phyloP scores from a whole-genome alignment of 2,329 filamentous ascomycete genomes.

The Triangularia setosa region DNA sequence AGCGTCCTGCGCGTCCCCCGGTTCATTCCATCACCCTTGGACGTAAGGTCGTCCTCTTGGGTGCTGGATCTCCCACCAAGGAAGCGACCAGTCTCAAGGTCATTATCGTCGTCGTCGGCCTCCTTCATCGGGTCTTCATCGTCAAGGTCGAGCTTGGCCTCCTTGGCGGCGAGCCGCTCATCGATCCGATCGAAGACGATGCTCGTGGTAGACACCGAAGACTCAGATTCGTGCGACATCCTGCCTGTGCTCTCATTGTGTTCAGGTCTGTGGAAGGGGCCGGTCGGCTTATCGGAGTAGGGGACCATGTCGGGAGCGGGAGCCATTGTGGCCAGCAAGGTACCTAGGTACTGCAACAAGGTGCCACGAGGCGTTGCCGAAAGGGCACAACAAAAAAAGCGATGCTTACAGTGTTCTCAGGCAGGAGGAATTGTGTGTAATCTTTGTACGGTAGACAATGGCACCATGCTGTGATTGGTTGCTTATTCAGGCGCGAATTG shows the following conservation, averaged over 20 bases:
- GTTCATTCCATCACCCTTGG: constrained; percentile 56
- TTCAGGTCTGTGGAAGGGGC: constrained; percentile 5
- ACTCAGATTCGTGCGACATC: constrained; percentile 57
- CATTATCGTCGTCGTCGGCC: constrained; percentile 32
- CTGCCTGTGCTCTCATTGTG: constrained; percentile 26
- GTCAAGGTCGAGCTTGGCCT: constrained; percentile 32
- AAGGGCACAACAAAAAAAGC: not conserved
- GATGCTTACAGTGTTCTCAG: constrained; percentile 8
- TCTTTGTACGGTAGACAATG: constrained; percentile 16
- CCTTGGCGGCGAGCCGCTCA: constrained; percentile 41
- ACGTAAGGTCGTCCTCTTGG: constrained; percentile 20
- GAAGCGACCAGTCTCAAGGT: constrained; percentile 53
- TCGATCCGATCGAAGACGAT: constrained; percentile 74
- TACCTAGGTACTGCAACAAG: constrained; percentile 2
- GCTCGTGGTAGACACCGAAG: constrained; percentile 80
- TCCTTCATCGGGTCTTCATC: constrained; percentile 45
- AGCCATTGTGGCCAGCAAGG: constrained; percentile 12
- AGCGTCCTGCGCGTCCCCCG: constrained; percentile 59
- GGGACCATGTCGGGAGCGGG: constrained; percentile 8
- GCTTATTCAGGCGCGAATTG: constrained; percentile 23
- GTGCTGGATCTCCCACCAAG: constrained; percentile 35
- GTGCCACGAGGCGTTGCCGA: constrained; percentile 5
- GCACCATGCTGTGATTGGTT: constrained; percentile 21
- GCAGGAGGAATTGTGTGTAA: constrained; percentile 12
- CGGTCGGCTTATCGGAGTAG: constrained; percentile 21